Evolutionary conservation across 1,139 yeast genomes (phyloP).

Genomic region (Diutina rugosa): DNA sequence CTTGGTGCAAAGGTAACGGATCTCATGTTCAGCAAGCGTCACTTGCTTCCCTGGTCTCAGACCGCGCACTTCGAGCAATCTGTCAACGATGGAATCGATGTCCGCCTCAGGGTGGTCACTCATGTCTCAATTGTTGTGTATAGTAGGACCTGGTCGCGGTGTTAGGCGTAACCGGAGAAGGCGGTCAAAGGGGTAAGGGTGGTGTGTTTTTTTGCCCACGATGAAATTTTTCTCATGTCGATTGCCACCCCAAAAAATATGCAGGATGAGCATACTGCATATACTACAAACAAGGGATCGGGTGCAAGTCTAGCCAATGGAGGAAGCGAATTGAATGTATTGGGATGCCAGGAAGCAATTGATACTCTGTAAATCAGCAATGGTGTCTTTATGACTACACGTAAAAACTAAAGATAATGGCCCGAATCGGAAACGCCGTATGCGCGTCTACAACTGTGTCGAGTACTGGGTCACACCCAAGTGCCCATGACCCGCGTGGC

Average conservation of each 20-base stretch:
- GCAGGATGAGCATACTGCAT: background rate
- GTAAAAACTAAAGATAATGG: no score
- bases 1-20: conserved; percentile 89
- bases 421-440: background rate
- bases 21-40: conserved; percentile 84
- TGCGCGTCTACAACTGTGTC: background rate
- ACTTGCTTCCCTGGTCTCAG: conserved; percentile 98
- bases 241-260: background rate
- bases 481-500: background rate
- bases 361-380: no score
- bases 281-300: background rate
- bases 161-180: background rate
- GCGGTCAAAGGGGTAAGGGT: background rate
- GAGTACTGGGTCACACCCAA: background rate
- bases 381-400: no score
- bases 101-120: conserved; percentile 78
- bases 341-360: no score
- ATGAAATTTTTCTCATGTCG: background rate
- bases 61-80: conserved; percentile 94
- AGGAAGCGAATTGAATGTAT: background rate
- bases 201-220: background rate
- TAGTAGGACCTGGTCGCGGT: background rate
- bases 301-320: background rate
- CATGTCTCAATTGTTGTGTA: conserved; percentile 9
- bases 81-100: conserved; percentile 92